Evolutionary conservation across 495 filamentous ascomycete genomes (phyloP), one percentile per base, ranked within the genome.

Genomic region (Penicillium manginii): DNA sequence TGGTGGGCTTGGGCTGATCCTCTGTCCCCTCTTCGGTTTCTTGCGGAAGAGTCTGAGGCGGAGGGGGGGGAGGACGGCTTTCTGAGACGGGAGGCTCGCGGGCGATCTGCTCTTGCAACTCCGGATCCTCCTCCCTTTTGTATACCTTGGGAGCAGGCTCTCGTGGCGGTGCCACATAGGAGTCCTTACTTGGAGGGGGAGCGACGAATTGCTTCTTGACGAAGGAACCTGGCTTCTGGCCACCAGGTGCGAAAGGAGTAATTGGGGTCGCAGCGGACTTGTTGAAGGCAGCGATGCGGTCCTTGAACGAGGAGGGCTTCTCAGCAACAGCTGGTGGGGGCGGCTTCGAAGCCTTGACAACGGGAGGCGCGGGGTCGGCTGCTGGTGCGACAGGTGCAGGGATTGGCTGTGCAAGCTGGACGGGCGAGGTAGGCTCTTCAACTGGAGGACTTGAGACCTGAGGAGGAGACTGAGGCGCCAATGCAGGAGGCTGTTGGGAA

Each of bases 141-240:
- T 96, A 97, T 11, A 91, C 70, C 75, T 88, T 94, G 29, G 87
- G 83, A 17, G 86, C 85, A 23, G 84, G 81, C 33, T 87, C 84
- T 19, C 81, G 78, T 40, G 86, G 85, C 5, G 87, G 86, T 35
- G 94, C 89, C 1, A 98, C 84, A 65, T 91, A 98, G 2, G 96
- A 88, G 80, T 97, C 88, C 61, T 92, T 90, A 72, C 91, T 96
- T 7, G 94, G 94, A 52, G 94, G 94, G 31, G 96, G 92, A 2
- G 94, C 89, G 57, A 98, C 94, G 65, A 97, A 98, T n/a, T 94
- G 92, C 73, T 98, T 98, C 81, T 96, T 97, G 71, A 98, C 86
- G 63, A 98, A 98, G 57, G 83, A 82, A 49, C 78, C 77, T 11
- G 83, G 81, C 45, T 83, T 80, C 45, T 80, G 68, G 52, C 84